Evolutionary conservation across 2,329 filamentous ascomycete genomes (phyloP).

Genomic region (Penicillium decumbens): DNA sequence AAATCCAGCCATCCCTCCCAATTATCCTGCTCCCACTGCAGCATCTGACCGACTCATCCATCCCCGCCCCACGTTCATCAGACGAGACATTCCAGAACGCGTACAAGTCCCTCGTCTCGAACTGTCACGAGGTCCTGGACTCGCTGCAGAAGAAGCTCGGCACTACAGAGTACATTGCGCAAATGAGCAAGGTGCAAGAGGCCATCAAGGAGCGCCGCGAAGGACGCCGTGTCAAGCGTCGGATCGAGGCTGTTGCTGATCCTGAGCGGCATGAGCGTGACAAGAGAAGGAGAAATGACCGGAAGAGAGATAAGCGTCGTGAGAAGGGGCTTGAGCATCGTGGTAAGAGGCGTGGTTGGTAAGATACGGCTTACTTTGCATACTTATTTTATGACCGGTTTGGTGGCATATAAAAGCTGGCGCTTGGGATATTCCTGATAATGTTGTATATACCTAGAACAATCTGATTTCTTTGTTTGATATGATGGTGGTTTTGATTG

Average conservation of each 20-base stretch:
- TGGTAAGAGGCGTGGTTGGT: conserved; percentile 67
- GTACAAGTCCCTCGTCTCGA: conserved; percentile 66
- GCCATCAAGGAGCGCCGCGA: conserved; percentile 67
- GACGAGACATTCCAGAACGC: conserved; percentile 65
- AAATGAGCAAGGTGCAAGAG: conserved; percentile 68
- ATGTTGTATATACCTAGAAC: conserved; percentile 24
- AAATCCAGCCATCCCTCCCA: conserved; percentile 60
- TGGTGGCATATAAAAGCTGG: conserved; percentile 24
- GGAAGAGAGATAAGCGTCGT: conserved; percentile 78
- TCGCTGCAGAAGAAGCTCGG: conserved; percentile 80
- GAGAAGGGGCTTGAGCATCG: conserved; percentile 70
- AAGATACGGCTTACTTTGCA: conserved; percentile 21
- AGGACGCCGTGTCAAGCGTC: conserved; percentile 74
- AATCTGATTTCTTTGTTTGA: conserved; percentile 19
- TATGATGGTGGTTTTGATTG: neutral
- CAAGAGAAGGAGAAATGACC: conserved; percentile 78
- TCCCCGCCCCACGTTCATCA: conserved; percentile 65
- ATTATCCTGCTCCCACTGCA: conserved; percentile 65
- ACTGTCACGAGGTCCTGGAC: conserved; percentile 73
- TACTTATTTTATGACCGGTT: conserved; percentile 18
- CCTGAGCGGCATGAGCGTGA: conserved; percentile 73
- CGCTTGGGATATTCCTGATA: conserved; percentile 17
- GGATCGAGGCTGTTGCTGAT: conserved; percentile 77
- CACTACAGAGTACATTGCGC: conserved; percentile 69
- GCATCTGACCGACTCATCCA: conserved; percentile 75